Evolutionary conservation across 176 grass and related monocot species (phyloP).

Genomic region (Guadua angustifolia): DNA sequence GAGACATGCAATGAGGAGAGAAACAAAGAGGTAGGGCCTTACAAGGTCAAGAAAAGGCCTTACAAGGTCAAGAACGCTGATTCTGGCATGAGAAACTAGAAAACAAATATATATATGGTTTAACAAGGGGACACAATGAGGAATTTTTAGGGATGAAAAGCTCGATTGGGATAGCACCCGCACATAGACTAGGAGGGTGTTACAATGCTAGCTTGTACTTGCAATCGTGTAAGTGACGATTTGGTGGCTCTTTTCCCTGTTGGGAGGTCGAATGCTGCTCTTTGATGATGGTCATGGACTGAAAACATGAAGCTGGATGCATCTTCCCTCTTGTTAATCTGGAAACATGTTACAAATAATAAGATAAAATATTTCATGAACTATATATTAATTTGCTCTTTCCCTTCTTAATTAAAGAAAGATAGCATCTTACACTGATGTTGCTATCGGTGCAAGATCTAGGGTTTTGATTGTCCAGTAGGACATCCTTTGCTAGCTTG

Average conservation of each 20-base stretch:
- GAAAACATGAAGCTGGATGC: neutral
- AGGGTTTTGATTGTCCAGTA: slow-evolving; percentile 13
- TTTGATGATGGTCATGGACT: neutral
- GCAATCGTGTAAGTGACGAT: neutral
- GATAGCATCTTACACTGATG: slow-evolving; percentile 5
- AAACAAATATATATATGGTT: neutral
- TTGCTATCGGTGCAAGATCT: neutral
- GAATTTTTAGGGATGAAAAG: slow-evolving; percentile 25
- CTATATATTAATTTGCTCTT: neutral
- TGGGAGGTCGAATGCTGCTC: neutral
- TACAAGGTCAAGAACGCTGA: slow-evolving; percentile 73
- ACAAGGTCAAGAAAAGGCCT: slow-evolving; percentile 86
- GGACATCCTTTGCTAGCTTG: neutral
- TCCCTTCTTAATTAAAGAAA: neutral
- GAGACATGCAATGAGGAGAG: neutral
- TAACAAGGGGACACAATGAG: neutral
- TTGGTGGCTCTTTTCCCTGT: neutral
- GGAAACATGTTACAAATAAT: neutral
- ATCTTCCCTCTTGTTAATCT: slow-evolving; percentile 29
- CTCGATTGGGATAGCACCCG: slow-evolving; percentile 51
- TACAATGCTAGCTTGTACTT: neutral
- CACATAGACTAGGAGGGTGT: neutral
- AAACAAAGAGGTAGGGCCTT: slow-evolving; percentile 36
- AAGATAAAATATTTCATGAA: neutral
- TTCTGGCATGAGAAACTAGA: neutral